These are phyloP conservation scores for Hypoxylon rubiginosum DNA, from an alignment of 2,329 filamentous ascomycete species.

Conservation along the genomic window DNA sequence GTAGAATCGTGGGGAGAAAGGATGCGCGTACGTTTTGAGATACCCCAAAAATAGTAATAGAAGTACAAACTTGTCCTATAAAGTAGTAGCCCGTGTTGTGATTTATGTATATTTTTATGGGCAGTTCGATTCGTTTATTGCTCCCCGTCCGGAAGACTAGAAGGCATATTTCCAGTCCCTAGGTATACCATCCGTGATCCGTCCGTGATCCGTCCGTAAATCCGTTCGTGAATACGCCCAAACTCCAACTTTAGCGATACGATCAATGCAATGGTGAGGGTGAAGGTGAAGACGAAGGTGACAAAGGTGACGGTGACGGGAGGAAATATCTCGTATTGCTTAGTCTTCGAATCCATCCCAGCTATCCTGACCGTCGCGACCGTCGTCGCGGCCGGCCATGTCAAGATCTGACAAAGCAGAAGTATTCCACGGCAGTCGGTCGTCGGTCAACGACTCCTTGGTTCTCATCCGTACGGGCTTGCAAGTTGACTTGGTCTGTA, in stretches of 20 bases:
- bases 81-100: not conserved
- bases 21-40: slow-evolving; percentile 18
- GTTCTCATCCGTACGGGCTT: slow-evolving; percentile 80
- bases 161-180: not conserved
- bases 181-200: slow-evolving; percentile 35
- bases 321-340: slow-evolving; percentile 37
- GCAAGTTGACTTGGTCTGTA: slow-evolving; percentile 70
- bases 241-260: slow-evolving; percentile 22
- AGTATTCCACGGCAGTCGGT: slow-evolving; percentile 75
- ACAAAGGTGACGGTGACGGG: no score
- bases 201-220: slow-evolving; percentile 15
- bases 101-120: not conserved
- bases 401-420: slow-evolving; percentile 54
- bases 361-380: slow-evolving; percentile 64
- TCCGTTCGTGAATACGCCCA: slow-evolving; percentile 20
- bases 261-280: not conserved
- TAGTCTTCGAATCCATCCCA: slow-evolving; percentile 80
- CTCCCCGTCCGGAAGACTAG: not conserved
- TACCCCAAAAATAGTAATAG: slow-evolving; percentile 25
- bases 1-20: slow-evolving; percentile 5
- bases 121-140: not conserved
- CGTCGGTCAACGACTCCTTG: slow-evolving; percentile 78
- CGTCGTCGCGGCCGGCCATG: slow-evolving; percentile 46
- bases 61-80: slow-evolving; percentile 15
- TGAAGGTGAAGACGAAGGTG: no score